phyloP scores from a whole-genome alignment of 2,329 filamentous ascomycete species.

The Ambrosiella cleistominuta region DNA sequence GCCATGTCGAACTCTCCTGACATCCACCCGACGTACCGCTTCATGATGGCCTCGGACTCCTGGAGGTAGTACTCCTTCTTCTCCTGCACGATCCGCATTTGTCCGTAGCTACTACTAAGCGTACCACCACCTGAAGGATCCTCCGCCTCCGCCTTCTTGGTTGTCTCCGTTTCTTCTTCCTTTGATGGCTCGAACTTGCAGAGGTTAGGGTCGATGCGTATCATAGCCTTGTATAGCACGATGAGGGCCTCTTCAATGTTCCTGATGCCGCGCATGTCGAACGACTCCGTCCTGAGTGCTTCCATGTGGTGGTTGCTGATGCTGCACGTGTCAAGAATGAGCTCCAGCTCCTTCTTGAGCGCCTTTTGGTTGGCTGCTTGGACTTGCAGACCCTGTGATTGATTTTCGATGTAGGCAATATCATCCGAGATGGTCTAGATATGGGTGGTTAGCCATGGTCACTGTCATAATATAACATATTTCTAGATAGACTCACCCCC shows the following conservation, averaged over 20 bases:
- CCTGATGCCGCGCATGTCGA: slow-evolving; percentile 57
- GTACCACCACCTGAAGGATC: slow-evolving; percentile 27
- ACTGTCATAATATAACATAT: background rate
- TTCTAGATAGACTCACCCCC: slow-evolving; percentile 40
- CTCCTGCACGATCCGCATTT: slow-evolving; percentile 86
- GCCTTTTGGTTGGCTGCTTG: slow-evolving; percentile 95
- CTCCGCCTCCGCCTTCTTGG: slow-evolving; percentile 7
- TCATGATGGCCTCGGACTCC: slow-evolving; percentile 60
- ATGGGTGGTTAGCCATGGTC: background rate
- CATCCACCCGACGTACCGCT: slow-evolving; percentile 67
- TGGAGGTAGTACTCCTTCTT: slow-evolving; percentile 79
- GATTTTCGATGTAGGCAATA: slow-evolving; percentile 91
- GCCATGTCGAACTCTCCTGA: slow-evolving; percentile 61
- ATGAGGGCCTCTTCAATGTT: slow-evolving; percentile 64
- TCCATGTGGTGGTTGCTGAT: slow-evolving; percentile 54
- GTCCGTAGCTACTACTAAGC: slow-evolving; percentile 58
- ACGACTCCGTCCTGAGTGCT: slow-evolving; percentile 52
- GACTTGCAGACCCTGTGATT: slow-evolving; percentile 90
- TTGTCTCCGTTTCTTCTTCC: slow-evolving; percentile 23
- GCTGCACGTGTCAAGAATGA: slow-evolving; percentile 76
- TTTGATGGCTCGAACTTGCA: slow-evolving; percentile 33
- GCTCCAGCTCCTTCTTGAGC: slow-evolving; percentile 74
- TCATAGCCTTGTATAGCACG: slow-evolving; percentile 77
- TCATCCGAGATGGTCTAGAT: slow-evolving; percentile 77
- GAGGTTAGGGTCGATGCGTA: slow-evolving; percentile 76